Percentiles rank a stretch among this genome's conserved stretches.
These are phyloP conservation scores for Arabidopsis arenosa DNA, from an alignment of 345 rosid species.

Conservation along the genomic window DNA sequence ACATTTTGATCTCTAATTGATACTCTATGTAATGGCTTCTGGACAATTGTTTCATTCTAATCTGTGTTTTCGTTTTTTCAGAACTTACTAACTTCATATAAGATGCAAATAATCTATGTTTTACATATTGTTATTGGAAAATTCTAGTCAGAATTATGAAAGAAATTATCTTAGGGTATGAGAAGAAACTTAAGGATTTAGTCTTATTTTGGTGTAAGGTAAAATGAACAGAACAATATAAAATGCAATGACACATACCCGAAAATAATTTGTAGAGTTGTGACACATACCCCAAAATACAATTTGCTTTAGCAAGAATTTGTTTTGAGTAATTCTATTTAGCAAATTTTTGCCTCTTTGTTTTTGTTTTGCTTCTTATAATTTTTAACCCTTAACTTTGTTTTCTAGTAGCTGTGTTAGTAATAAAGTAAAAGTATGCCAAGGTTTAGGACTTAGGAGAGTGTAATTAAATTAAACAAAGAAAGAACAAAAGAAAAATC, in stretches of 20 bases:
- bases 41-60: not conserved
- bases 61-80: no score
- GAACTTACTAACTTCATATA: not conserved
- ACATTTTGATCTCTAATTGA: constrained; percentile 11
- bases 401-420: no score
- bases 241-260: no score
- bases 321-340: no score
- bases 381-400: not conserved
- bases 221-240: not conserved
- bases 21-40: not conserved
- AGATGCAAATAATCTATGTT: not conserved
- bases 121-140: not conserved
- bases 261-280: no score
- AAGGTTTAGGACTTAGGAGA: not conserved
- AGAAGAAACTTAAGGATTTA: not conserved
- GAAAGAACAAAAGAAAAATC: not conserved
- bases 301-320: no score
- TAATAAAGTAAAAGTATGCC: no score
- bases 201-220: not conserved
- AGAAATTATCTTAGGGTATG: not conserved
- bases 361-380: not conserved
- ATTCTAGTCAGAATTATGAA: not conserved
- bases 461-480: not conserved
- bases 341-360: no score
- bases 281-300: no score